These are phyloP conservation scores for Xylaria intraflava DNA, from an alignment of 495 filamentous ascomycete species.

Conservation along the genomic window DNA sequence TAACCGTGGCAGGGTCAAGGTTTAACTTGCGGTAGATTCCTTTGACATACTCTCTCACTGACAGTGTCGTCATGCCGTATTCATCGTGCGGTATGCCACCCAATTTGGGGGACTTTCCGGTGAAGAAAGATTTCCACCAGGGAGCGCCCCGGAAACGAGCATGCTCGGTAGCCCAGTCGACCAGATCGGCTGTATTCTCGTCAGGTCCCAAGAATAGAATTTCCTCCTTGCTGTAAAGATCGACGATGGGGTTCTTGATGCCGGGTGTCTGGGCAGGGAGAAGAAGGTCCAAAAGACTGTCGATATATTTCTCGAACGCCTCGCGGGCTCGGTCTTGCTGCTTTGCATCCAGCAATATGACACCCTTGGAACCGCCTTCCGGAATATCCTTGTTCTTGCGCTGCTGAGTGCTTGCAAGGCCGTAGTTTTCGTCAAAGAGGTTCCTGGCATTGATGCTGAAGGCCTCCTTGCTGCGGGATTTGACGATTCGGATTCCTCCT, in stretches of 20 bases:
- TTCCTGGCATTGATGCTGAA: conserved; percentile 94
- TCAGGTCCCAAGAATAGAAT: conserved; percentile 98
- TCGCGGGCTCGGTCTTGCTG: conserved; percentile 88
- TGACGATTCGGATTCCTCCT: conserved; percentile 96
- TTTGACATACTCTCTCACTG: conserved; percentile 88
- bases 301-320: conserved; percentile 99
- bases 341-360: conserved; percentile 86
- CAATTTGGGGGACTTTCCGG: conserved; percentile 90
- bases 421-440: conserved; percentile 97
- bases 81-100: conserved; percentile 93
- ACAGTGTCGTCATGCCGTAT: conserved; percentile 97
- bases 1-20: conserved; percentile 72
- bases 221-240: conserved; percentile 87
- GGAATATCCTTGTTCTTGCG: conserved; percentile 99
- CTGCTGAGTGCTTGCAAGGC: conserved; percentile 95
- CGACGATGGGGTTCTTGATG: conserved; percentile 97
- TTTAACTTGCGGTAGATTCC: conserved; percentile 95
- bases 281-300: conserved; percentile 91
- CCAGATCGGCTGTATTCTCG: conserved; percentile 95
- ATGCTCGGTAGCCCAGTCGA: conserved; percentile 97
- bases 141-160: conserved; percentile 80
- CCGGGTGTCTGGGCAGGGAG: conserved; percentile 84
- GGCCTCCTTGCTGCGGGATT: conserved; percentile 88
- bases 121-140: conserved; percentile 99
- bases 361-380: conserved; percentile 97